Base-by-base conservation (phyloP, 2,329 filamentous ascomycete species). In the Teratosphaeria pseudoeucalypti region DNA sequence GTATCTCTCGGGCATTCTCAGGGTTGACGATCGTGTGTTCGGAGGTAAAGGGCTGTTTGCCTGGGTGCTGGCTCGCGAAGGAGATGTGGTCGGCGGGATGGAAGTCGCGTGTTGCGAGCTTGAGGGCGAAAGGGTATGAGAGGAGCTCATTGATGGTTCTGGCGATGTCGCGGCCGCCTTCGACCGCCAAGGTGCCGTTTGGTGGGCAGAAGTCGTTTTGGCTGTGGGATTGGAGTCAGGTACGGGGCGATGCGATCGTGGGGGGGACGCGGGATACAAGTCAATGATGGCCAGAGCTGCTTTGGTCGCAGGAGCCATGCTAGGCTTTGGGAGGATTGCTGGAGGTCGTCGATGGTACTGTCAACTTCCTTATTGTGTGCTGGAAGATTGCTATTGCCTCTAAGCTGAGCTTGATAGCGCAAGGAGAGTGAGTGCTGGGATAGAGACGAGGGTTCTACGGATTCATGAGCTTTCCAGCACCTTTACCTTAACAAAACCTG, bases 181-280 rank as follows among this genome's bases (percentile, higher is more conserved):
- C 71, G n/a, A 97, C 90, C 34, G 90, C 87, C 56, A 99, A 85
- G n/a, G 89, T 81, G 63, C 92, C 94, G 63, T 87, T 82, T 12
- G 92, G 91, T 61, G 89, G 89, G 73, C 90, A 95, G 74, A 96
- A 97, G 77, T 97, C 92, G 74, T 96, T 88, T 75, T 97, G 94
- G 60, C 66, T 67, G 60, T 27, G 4, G 19, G n/a, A 6, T n/a
- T 10, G 43, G n/a, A n/a, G n/a, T 49, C 43, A 49, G 19, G 16
- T 49, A 23, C 43, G 5, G 43, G 4, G 43, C 6, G 19, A 19
- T 19, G 43, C 5, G 16, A 49, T 19, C 16, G 43, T 23, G 1
- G 16, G 2, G n/a, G 3, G 43, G 23, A 2, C 9, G 43, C 3
- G 43, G 16, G n/a, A 26, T 49, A 49, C 43, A 49, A 49, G 43